Evolutionary conservation across 768 basidiomycete species (phyloP).

Genomic region (Daedaleopsis sinensis): DNA sequence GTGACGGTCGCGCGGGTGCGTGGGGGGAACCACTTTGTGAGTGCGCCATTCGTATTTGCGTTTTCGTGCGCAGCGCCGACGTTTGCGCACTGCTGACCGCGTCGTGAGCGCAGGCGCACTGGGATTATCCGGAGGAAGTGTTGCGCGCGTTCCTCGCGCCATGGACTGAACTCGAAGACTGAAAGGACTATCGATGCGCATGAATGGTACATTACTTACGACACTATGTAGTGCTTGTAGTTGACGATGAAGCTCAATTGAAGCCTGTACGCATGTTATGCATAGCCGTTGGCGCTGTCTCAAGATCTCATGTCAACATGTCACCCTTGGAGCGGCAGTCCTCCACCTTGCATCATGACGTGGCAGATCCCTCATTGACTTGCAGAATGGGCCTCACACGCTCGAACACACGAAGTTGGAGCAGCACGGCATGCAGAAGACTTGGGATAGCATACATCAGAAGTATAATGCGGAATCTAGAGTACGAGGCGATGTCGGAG

Average conservation of each 20-base stretch:
- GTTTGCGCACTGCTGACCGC: neutral
- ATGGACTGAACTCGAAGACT: neutral
- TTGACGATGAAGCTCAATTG: too few relatives aligned
- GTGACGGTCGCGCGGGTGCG: conserved; percentile 5
- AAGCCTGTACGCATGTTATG: too few relatives aligned
- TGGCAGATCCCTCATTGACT: too few relatives aligned
- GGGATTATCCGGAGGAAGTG: conserved; percentile 11
- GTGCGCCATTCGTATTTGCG: neutral
- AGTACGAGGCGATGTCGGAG: neutral
- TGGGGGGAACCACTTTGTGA: conserved; percentile 18
- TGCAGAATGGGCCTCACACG: too few relatives aligned
- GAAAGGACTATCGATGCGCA: too few relatives aligned
- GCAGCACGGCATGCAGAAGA: neutral
- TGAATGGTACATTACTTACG: too few relatives aligned
- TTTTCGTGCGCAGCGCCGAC: too few relatives aligned
- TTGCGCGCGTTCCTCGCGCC: conserved; percentile 7
- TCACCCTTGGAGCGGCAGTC: too few relatives aligned
- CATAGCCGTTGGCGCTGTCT: too few relatives aligned
- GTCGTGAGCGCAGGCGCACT: neutral
- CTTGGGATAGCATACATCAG: neutral
- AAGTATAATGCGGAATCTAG: neutral
- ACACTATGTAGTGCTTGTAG: too few relatives aligned
- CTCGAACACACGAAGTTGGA: neutral
- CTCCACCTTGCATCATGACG: too few relatives aligned
- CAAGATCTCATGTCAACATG: too few relatives aligned